Conservation (phyloP, 352 stramenopile genomes). For the Pilasporangium apinafurcum region DNA sequence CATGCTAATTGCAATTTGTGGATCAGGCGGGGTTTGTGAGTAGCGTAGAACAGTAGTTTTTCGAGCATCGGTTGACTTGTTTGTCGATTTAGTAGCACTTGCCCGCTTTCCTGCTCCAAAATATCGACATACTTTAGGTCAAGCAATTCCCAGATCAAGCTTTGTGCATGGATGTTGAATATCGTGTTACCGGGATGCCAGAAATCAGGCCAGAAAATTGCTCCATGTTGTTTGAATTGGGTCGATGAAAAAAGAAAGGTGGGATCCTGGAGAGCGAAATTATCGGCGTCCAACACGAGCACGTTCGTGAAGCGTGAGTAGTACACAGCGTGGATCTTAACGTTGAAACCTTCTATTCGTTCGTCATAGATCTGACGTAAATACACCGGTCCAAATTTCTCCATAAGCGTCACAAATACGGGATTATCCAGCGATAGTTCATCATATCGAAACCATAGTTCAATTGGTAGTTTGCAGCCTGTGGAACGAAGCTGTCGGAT, state of each 20-base stretch:
- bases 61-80: slow-evolving; percentile 25
- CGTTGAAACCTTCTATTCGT: slow-evolving; percentile 36
- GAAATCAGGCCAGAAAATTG: slow-evolving; percentile 52
- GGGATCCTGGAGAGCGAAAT: slow-evolving; percentile 33
- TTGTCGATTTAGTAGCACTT: slow-evolving; percentile 32
- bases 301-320: slow-evolving; percentile 41
- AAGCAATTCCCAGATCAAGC: slow-evolving; percentile 43
- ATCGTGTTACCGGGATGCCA: slow-evolving; percentile 42
- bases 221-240: slow-evolving; percentile 20
- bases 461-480: slow-evolving; percentile 34
- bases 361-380: slow-evolving; percentile 40
- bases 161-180: slow-evolving; percentile 55
- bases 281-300: slow-evolving; percentile 43
- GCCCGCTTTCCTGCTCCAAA: slow-evolving; percentile 45
- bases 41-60: slow-evolving; percentile 40
- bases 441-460: slow-evolving; percentile 49
- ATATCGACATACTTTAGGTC: slow-evolving; percentile 35
- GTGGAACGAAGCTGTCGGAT: slow-evolving; percentile 28
- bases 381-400: slow-evolving; percentile 23
- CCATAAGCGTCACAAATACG: slow-evolving; percentile 21
- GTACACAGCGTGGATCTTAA: slow-evolving; percentile 45
- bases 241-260: slow-evolving; percentile 28
- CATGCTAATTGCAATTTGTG: slow-evolving; percentile 40
- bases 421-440: slow-evolving; percentile 31
- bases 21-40: slow-evolving; percentile 33